These are phyloP conservation scores for Asterochloris erici DNA, from an alignment of 139 green algal genomes.

Conservation along the genomic window DNA sequence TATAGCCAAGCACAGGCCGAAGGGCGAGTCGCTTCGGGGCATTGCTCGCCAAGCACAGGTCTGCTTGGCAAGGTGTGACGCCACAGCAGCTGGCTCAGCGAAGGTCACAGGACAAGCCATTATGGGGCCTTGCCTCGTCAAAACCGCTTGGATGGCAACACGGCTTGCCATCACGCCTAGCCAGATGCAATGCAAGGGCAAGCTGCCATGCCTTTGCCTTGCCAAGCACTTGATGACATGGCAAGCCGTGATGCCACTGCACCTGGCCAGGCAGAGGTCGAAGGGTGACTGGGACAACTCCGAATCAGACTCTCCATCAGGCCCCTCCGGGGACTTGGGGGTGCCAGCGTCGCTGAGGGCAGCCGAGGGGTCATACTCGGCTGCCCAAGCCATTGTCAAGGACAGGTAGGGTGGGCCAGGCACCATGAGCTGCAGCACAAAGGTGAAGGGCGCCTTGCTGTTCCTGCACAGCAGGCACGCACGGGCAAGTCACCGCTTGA, in stretches of 20 bases:
- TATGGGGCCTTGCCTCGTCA: too few species aligned
- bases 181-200: too few species aligned
- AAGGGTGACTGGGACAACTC: constrained; percentile 16
- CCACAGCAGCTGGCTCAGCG: too few species aligned
- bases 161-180: too few species aligned
- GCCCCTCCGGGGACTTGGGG: neutral
- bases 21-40: too few species aligned
- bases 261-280: constrained; percentile 23
- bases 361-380: constrained; percentile 24
- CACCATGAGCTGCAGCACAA: constrained; percentile 70
- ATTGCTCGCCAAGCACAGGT: too few species aligned
- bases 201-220: too few species aligned
- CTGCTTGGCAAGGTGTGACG: too few species aligned
- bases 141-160: too few species aligned
- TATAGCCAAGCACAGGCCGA: too few species aligned
- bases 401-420: constrained; percentile 39
- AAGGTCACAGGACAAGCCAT: too few species aligned
- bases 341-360: constrained; percentile 2
- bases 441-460: constrained; percentile 53
- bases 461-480: constrained; percentile 32
- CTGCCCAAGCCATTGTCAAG: constrained; percentile 44
- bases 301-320: constrained; percentile 14
- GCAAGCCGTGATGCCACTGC: neutral
- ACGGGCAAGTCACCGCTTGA: neutral
- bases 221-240: too few species aligned